Evolutionary conservation across 2,329 filamentous ascomycete species (phyloP).

Genomic region (Stachybotrys chlorohalonatus): DNA sequence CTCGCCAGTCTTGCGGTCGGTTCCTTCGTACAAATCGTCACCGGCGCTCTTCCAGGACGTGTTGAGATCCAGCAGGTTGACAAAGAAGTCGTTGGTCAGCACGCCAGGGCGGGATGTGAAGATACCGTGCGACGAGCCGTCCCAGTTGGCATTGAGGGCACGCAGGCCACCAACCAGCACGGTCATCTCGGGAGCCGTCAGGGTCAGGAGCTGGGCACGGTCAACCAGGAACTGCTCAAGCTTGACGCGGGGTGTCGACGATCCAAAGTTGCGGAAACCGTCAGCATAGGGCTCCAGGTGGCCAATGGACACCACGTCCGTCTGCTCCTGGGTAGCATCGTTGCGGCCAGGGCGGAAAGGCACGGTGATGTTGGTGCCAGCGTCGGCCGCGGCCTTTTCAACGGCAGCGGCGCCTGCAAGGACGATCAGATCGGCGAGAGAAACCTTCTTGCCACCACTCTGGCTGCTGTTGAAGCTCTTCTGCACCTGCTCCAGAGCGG

Average conservation of each 20-base stretch:
- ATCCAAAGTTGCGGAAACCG: slow-evolving; percentile 73
- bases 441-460: slow-evolving; percentile 57
- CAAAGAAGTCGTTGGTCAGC: slow-evolving; percentile 74
- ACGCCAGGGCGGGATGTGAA: slow-evolving; percentile 59
- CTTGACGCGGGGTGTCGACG: slow-evolving; percentile 36
- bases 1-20: slow-evolving; percentile 54
- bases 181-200: slow-evolving; percentile 62
- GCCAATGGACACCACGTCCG: slow-evolving; percentile 40
- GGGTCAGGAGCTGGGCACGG: slow-evolving; percentile 59
- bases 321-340: slow-evolving; percentile 64
- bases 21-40: slow-evolving; percentile 52
- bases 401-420: slow-evolving; percentile 62
- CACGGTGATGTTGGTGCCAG: slow-evolving; percentile 42
- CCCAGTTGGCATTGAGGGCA: slow-evolving; percentile 59
- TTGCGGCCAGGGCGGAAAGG: slow-evolving; percentile 66
- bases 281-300: slow-evolving; percentile 60
- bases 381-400: slow-evolving; percentile 56
- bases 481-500: slow-evolving; percentile 55
- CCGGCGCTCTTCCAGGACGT: slow-evolving; percentile 38
- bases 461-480: slow-evolving; percentile 48
- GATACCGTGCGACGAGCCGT: slow-evolving; percentile 58
- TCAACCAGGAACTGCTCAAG: slow-evolving; percentile 66
- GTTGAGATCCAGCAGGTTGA: slow-evolving; percentile 65
- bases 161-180: slow-evolving; percentile 66
- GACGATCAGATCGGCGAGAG: slow-evolving; percentile 70